Base-by-base conservation (phyloP, 345 rosid genomes). In the Gossypium turneri region DNA sequence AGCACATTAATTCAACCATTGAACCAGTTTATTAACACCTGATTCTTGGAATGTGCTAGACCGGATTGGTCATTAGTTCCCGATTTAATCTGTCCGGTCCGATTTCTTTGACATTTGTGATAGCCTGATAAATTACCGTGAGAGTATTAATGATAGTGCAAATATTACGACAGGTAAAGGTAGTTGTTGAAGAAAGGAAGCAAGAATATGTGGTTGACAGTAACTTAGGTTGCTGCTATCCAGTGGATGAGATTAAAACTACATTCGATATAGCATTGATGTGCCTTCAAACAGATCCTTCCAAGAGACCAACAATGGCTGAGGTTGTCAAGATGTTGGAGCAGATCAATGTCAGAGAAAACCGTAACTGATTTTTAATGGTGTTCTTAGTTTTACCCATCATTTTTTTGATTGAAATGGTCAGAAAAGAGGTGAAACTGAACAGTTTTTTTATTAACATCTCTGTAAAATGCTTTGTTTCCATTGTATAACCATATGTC, bases 241-340 rank as follows among this genome's bases (percentile, higher is more conserved):
- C 94, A 2, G 80, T 84, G 29, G 83, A 86, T 25, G 94, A 92
- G 84, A 84, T 87, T 12, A 85, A 85, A 78, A 70, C 45, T 67
- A 84, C 83, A 34, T 94, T 91, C 67, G 65, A 79, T 53, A 82
- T 89, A 57, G 93, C 98, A 51, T 71, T 87, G 79, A 75, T 81
- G 88, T 90, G 98, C 87, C 97, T 92, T 12, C 94, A 94, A 81
- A 82, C 92, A 12, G 98, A 94, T 48, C 92, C 95, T n/a, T 70
- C 86, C 9, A 67, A 72, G 75, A 90, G 98, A 77, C 97, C 97
- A 62, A 84, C 92, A 27, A 92, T 92, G 97, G 79, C 85, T 73
- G 94, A 94, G 80, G 87, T 92, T 73, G 95, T 94, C 68, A 90
- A 90, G 85, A 84, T 90, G 89, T 92, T 92, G 55, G 93, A 90